Conservation (phyloP, 805 yeast species). For the Spathaspora passalidarum region DNA sequence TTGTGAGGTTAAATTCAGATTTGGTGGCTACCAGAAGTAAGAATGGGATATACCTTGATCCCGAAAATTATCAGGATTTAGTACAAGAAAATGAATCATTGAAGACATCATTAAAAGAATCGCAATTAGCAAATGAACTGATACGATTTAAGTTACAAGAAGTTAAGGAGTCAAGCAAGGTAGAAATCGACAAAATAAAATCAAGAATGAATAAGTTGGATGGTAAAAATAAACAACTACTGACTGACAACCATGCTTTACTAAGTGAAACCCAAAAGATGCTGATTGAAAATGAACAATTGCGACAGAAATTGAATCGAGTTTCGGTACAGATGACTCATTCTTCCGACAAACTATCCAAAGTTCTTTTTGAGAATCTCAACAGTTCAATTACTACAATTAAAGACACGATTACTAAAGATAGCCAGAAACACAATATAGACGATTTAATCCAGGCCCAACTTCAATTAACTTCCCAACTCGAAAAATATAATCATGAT, state of each 20-base stretch:
- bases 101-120: slow-evolving; percentile 20
- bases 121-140: slow-evolving; percentile 11
- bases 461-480: not conserved
- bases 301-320: slow-evolving; percentile 1
- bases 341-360: slow-evolving; percentile 2
- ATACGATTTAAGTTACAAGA: slow-evolving; percentile 1
- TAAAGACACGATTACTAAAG: not conserved
- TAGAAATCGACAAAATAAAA: not conserved
- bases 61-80: slow-evolving; percentile 45
- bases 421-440: not conserved
- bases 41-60: slow-evolving; percentile 66
- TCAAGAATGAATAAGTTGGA: not conserved
- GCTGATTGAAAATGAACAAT: not conserved
- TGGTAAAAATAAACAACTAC: not conserved
- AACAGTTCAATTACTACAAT: slow-evolving; percentile 3
- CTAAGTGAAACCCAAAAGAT: not conserved
- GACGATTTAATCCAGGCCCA: slow-evolving; percentile 1
- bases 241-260: not conserved
- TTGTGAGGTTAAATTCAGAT: slow-evolving; percentile 55
- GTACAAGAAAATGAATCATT: slow-evolving; percentile 25
- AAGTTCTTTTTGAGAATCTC: slow-evolving; percentile 4
- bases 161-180: not conserved
- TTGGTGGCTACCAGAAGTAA: slow-evolving; percentile 57
- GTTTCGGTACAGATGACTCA: slow-evolving; percentile 2
- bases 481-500: slow-evolving; percentile 1